Evolutionary conservation across 768 basidiomycete genomes (phyloP).

Genomic region (Arthromyces matolae): DNA sequence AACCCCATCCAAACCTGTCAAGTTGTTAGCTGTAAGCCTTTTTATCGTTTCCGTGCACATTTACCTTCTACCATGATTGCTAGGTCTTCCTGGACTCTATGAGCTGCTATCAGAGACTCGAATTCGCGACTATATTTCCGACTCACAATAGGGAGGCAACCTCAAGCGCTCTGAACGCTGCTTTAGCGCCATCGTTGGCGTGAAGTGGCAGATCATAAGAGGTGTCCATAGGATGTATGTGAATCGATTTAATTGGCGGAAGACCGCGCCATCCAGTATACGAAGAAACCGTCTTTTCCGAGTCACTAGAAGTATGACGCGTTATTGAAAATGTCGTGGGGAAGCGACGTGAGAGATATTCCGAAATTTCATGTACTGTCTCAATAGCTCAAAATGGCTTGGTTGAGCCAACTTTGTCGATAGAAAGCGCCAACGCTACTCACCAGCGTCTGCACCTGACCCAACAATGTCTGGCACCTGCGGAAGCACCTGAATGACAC

Average conservation of each 20-base stretch:
- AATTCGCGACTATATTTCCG: background rate
- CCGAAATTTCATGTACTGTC: conserved; percentile 63
- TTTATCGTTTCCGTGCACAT: conserved; percentile 7
- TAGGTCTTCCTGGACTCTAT: conserved; percentile 54
- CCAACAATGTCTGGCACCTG: conserved; percentile 40
- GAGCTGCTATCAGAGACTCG: background rate
- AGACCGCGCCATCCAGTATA: conserved; percentile 42
- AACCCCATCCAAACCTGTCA: conserved; percentile 56
- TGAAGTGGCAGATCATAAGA: conserved; percentile 49
- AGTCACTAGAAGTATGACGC: conserved; percentile 38
- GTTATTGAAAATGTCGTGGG: conserved; percentile 51
- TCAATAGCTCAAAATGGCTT: conserved; percentile 46
- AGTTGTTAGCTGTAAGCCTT: background rate
- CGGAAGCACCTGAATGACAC: conserved; percentile 45
- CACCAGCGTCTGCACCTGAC: conserved; percentile 38
- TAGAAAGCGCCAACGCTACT: conserved; percentile 3
- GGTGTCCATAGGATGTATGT: conserved; percentile 43
- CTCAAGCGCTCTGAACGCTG: conserved; percentile 52
- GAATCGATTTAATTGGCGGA: conserved; percentile 48
- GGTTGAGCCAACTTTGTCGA: background rate
- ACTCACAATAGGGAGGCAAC: conserved; percentile 62
- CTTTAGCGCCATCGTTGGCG: conserved; percentile 28
- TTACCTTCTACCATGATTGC: conserved; percentile 60
- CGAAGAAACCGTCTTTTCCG: conserved; percentile 11
- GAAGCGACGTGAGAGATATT: conserved; percentile 62